Conservation (phyloP, 1,284 basidiomycete genomes). For the Gomphus bonarii region DNA sequence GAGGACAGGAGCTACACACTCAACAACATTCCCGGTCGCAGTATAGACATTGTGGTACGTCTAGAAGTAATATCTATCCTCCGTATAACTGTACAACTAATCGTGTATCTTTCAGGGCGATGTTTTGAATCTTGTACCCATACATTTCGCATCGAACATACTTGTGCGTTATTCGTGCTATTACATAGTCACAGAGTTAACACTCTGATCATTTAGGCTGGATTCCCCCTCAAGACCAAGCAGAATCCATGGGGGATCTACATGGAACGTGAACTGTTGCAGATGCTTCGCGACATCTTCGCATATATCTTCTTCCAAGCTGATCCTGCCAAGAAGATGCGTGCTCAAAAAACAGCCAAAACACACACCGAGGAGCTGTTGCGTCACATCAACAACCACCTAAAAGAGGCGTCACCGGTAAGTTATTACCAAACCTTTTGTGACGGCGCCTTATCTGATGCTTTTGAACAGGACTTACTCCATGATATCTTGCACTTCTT, state of each 20-base stretch:
- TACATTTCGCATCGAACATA: slow-evolving; percentile 58
- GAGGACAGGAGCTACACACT: slow-evolving; percentile 39
- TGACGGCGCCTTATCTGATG: neutral
- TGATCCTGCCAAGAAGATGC: slow-evolving; percentile 46
- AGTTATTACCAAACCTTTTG: neutral
- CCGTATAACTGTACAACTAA: neutral
- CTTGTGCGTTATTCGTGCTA: slow-evolving; percentile 38
- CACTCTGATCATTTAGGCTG: slow-evolving; percentile 35
- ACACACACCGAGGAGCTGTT: slow-evolving; percentile 41
- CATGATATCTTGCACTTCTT: slow-evolving; percentile 37
- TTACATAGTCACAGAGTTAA: too few species aligned
- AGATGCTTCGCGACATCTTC: slow-evolving; percentile 59
- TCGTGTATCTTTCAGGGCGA: slow-evolving; percentile 26
- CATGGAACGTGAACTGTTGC: slow-evolving; percentile 50
- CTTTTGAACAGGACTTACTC: slow-evolving; percentile 26
- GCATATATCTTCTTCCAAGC: slow-evolving; percentile 65
- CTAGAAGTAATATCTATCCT: neutral
- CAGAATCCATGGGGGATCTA: slow-evolving; percentile 42
- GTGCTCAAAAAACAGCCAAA: slow-evolving; percentile 39
- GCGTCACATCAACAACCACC: slow-evolving; percentile 41
- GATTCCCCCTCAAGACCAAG: slow-evolving; percentile 60
- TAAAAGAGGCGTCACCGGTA: slow-evolving; percentile 16
- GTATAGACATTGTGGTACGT: slow-evolving; percentile 51
- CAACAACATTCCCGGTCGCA: slow-evolving; percentile 37
- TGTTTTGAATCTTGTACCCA: slow-evolving; percentile 54